Evolutionary conservation across 257 asterid genomes (phyloP).

Genomic region (Datura wrightii): DNA sequence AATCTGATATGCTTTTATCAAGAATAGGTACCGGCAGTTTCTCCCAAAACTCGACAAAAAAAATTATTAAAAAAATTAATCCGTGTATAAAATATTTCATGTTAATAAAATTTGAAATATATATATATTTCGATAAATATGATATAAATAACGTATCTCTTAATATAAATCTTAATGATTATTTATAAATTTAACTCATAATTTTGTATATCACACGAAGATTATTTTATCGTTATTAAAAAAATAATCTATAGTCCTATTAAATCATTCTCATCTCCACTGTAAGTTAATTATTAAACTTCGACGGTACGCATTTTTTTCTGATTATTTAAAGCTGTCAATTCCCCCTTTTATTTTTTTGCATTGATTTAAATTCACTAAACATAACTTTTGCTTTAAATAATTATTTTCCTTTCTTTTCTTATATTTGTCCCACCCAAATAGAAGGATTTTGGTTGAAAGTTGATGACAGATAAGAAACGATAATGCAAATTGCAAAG

Average conservation of each 20-base stretch:
- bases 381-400: neutral
- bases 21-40: neutral
- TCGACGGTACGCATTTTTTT: neutral
- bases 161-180: too few species aligned
- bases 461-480: slow-evolving; percentile 34
- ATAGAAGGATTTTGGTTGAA: neutral
- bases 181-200: too few species aligned
- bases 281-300: neutral
- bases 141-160: too few species aligned
- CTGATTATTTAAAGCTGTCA: slow-evolving; percentile 28
- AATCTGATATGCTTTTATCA: neutral
- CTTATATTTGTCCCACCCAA: slow-evolving; percentile 23
- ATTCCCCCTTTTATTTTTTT: neutral
- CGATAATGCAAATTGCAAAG: neutral
- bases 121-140: too few species aligned
- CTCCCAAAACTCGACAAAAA: neutral
- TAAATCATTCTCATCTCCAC: neutral
- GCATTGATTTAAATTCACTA: neutral
- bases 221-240: neutral
- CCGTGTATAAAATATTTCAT: too few species aligned
- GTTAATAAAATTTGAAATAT: too few species aligned
- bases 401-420: neutral
- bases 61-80: too few species aligned
- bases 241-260: neutral
- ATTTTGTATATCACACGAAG: too few species aligned